Conservation (phyloP, 441 rosid genomes). For the Populus hybrid region DNA sequence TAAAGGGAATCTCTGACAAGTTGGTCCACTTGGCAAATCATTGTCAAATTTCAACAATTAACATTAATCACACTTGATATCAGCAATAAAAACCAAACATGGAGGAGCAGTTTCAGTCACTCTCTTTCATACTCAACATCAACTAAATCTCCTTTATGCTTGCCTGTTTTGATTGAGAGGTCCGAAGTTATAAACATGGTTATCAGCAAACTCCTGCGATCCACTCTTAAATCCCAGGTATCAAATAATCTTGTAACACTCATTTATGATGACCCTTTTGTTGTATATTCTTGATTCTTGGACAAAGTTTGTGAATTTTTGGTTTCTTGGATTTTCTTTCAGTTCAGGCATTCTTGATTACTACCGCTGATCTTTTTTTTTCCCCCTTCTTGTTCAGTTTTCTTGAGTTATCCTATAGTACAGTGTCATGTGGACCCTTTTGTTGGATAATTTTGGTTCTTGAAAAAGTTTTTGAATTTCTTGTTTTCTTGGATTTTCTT, state of each 20-base stretch:
- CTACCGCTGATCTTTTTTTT: too few relatives aligned
- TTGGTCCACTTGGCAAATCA: background rate
- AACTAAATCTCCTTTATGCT: background rate
- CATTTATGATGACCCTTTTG: background rate
- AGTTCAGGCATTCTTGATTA: background rate
- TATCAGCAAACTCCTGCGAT: constrained; percentile 39
- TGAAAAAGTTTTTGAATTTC: background rate
- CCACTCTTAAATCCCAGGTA: constrained; percentile 45
- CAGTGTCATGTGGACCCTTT: background rate
- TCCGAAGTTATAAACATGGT: constrained; percentile 17
- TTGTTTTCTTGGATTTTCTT: background rate
- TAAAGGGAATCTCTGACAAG: background rate
- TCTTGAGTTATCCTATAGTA: background rate
- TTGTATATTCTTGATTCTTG: background rate
- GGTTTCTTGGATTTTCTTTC: background rate
- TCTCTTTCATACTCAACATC: background rate
- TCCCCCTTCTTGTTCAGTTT: background rate
- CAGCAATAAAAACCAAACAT: background rate
- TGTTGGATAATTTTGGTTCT: background rate
- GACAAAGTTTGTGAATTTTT: background rate
- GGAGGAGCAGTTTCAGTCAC: constrained; percentile 1
- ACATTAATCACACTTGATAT: background rate
- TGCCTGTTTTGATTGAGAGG: background rate
- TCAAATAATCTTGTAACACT: background rate
- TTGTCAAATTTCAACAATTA: too few relatives aligned